Conservation (phyloP, 306 rosid genomes). For the Boehmeria nivea region DNA sequence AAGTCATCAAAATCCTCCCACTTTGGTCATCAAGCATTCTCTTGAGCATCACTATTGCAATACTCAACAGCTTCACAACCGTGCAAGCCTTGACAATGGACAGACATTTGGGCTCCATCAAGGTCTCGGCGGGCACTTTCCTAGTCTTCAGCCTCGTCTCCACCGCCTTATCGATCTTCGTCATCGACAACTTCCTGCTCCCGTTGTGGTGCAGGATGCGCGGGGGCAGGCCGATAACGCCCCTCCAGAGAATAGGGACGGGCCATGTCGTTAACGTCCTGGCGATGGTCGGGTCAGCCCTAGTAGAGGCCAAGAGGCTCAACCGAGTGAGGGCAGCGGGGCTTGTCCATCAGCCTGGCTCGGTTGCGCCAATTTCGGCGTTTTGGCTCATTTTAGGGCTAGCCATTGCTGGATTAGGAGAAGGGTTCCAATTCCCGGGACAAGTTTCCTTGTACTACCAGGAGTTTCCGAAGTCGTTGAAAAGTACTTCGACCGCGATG, state of each 20-base stretch:
- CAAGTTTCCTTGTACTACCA: slow-evolving; percentile 16
- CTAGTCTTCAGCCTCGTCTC: slow-evolving; percentile 24
- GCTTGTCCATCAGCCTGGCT: slow-evolving; percentile 5
- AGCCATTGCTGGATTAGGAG: slow-evolving; percentile 13
- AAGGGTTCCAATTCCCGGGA: slow-evolving; percentile 28
- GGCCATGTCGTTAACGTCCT: slow-evolving; percentile 17
- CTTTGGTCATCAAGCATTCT: slow-evolving; percentile 31
- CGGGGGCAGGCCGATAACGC: slow-evolving; percentile 7
- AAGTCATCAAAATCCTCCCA: slow-evolving; percentile 20
- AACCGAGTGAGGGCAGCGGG: neutral
- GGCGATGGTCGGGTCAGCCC: slow-evolving; percentile 15
- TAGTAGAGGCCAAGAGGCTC: slow-evolving; percentile 21
- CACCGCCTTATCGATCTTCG: slow-evolving; percentile 21
- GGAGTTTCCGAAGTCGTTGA: slow-evolving; percentile 22
- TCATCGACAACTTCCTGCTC: slow-evolving; percentile 11
- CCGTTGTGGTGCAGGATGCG: slow-evolving; percentile 3
- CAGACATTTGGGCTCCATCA: slow-evolving; percentile 21
- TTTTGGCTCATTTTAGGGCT: slow-evolving; percentile 21
- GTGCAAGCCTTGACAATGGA: slow-evolving; percentile 33
- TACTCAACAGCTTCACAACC: slow-evolving; percentile 6
- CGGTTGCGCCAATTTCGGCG: slow-evolving; percentile 23
- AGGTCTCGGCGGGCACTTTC: slow-evolving; percentile 23
- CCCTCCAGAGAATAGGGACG: slow-evolving; percentile 20
- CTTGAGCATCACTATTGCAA: slow-evolving; percentile 11
- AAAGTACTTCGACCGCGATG: slow-evolving; percentile 33